phyloP scores from a whole-genome alignment of 2,329 filamentous ascomycete species.

The Xylariales sp. region DNA sequence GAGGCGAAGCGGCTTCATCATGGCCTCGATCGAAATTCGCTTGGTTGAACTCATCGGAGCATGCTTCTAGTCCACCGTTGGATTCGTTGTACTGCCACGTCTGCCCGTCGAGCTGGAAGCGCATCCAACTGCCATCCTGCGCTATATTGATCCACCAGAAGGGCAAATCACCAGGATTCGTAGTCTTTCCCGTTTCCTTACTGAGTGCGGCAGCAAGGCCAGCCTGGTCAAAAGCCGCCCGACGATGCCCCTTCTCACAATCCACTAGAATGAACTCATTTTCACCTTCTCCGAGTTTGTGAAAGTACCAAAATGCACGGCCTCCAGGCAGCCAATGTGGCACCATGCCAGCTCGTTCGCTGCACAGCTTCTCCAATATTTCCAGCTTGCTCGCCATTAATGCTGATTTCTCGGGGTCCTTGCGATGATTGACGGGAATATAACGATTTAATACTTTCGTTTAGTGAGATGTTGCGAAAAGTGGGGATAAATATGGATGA shows the following conservation, averaged over 20 bases:
- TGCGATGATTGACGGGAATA: too few species aligned
- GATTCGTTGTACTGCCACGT: slow-evolving; percentile 1
- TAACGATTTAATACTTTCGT: too few species aligned
- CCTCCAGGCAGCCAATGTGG: background rate
- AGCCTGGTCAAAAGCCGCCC: background rate
- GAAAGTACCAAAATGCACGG: background rate
- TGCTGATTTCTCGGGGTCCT: too few species aligned
- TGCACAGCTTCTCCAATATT: background rate
- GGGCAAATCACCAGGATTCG: background rate
- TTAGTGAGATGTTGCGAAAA: too few species aligned
- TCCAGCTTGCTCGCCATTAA: too few species aligned
- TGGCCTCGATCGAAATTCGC: background rate
- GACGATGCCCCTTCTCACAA: background rate
- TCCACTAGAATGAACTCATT: slow-evolving; percentile 1
- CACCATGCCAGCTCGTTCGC: background rate
- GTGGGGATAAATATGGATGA: too few species aligned
- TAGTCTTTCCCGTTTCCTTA: background rate
- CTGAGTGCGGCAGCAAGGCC: background rate
- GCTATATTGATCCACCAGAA: slow-evolving; percentile 5
- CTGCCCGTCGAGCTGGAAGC: slow-evolving; percentile 1
- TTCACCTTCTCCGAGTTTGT: background rate
- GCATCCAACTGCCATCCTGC: background rate
- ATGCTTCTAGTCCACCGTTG: background rate
- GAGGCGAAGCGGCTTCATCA: background rate
- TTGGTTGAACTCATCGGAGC: background rate